These are phyloP conservation scores for Aspergillus piperis DNA, from an alignment of 2,329 filamentous ascomycete species.

Conservation along the genomic window DNA sequence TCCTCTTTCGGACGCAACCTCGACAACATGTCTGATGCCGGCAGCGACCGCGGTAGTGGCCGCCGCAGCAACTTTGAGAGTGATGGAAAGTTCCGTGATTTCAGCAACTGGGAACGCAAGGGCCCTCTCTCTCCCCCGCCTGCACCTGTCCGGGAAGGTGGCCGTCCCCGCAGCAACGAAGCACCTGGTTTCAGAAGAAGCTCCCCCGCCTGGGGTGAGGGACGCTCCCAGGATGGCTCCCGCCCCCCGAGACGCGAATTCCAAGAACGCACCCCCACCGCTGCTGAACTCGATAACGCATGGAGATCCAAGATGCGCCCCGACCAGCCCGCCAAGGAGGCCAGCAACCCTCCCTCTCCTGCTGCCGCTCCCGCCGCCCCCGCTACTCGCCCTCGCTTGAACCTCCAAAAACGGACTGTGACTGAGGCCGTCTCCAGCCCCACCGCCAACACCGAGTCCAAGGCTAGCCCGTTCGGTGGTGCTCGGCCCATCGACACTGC, in stretches of 20 bases:
- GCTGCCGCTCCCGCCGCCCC: conserved; percentile 61
- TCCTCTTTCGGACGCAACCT: conserved; percentile 58
- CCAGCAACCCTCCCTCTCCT: conserved; percentile 74
- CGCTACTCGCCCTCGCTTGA: conserved; percentile 74
- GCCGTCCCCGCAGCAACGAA: conserved; percentile 61
- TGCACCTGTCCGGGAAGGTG: conserved; percentile 57
- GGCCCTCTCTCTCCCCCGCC: conserved; percentile 78
- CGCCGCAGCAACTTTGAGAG: conserved; percentile 66
- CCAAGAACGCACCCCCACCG: conserved; percentile 72
- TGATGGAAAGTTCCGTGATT: conserved; percentile 77
- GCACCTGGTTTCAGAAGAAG: conserved; percentile 62
- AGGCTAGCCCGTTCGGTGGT: conserved; percentile 90
- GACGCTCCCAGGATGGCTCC: conserved; percentile 71
- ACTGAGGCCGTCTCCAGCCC: conserved; percentile 65
- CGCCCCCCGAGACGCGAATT: conserved; percentile 78
- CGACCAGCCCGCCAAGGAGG: conserved; percentile 71
- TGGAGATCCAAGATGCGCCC: conserved; percentile 92
- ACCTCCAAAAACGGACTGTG: conserved; percentile 88
- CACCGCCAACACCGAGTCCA: conserved; percentile 62
- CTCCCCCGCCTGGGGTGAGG: conserved; percentile 75
- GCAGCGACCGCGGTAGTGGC: conserved; percentile 65
- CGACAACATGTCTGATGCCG: conserved; percentile 56
- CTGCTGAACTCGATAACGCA: conserved; percentile 88
- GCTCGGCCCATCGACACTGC: conserved; percentile 93
- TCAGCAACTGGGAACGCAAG: conserved; percentile 91